Base-by-base conservation (phyloP, 2,329 filamentous ascomycete genomes). In the Ophiosphaerella herpotricha region DNA sequence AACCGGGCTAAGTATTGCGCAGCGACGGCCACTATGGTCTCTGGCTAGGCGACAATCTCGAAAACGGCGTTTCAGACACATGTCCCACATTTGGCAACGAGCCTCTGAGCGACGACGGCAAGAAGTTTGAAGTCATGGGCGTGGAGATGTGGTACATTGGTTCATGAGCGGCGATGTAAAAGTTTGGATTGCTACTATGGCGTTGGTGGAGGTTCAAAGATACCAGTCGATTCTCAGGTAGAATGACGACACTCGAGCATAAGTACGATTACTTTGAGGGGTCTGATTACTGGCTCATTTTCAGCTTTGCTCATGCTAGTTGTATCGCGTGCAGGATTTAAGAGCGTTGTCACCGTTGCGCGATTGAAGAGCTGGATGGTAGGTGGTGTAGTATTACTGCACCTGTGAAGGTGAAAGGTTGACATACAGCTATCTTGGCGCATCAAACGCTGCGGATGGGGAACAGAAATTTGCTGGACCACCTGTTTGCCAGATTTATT, bases 11-110 rank as follows among this genome's bases (percentile, higher is more conserved):
- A 63, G 36, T 7, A 16, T 47, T 8, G 34, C 37, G 38, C 43
- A 76, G 78, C 0, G 91, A 96, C 61, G 93, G 94, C 0, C 89
- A 89, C 63, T 97, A 94, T 71, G 94, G 94, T 2, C 78, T 99
- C 5, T 97, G 94, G 94, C 81, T 99, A 11, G 90, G 97, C 70
- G 88, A 93, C 61, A 85, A 84, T 14, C 84, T 97, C 39, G 89
- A 93, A 56, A 84, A 87, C 49, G 94, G 94, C 3, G 85, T 96
- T 44, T 96, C 90, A 66, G 86, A 88, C 36, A 81, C 84, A 4
- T 96, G 91, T 70, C 86, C 90, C 54, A 99, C 94, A 0, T 99
- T 97, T 76, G 91, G 91, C 1, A 99, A 99, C 62, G 92, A 97
- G 77, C 87, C 89, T 8, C 77, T 99, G 43, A 97, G 93, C 64